Conservation (phyloP, 2,329 filamentous ascomycete genomes). For the Corniculantispora saksenae region DNA sequence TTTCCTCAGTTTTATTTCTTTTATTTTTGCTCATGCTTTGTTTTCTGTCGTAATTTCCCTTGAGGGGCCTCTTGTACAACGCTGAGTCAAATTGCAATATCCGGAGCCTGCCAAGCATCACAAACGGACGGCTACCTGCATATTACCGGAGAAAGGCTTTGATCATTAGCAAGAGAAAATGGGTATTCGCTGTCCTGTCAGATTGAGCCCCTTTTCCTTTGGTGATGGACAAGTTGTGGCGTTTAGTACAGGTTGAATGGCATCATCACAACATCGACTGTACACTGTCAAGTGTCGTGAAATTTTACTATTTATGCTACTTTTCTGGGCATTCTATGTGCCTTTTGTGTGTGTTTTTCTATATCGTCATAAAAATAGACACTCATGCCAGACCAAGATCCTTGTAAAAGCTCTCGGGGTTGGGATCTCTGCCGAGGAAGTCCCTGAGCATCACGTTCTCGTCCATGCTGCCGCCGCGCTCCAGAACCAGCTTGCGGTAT, state of each 20-base stretch:
- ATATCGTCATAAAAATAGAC: neutral
- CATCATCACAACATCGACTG: neutral
- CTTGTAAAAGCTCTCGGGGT: slow-evolving; percentile 76
- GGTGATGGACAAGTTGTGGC: too few species aligned
- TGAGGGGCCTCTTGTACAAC: neutral
- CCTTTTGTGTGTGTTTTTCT: too few species aligned
- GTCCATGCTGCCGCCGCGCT: slow-evolving; percentile 75
- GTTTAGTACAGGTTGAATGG: too few species aligned
- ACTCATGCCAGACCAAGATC: slow-evolving; percentile 59
- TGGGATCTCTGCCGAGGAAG: slow-evolving; percentile 76
- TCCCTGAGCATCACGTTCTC: slow-evolving; percentile 80
- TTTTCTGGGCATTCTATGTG: too few species aligned
- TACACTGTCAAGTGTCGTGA: neutral
- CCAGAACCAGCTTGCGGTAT: slow-evolving; percentile 76
- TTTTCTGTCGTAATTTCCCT: neutral
- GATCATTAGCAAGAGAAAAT: neutral
- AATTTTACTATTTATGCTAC: neutral
- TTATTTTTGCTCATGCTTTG: neutral
- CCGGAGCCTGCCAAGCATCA: neutral
- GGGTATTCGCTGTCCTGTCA: neutral
- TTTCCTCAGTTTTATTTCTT: too few species aligned
- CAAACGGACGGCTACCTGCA: neutral
- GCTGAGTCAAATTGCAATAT: neutral
- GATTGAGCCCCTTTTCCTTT: neutral
- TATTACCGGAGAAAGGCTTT: neutral